Base-by-base conservation (phyloP, 2,329 filamentous ascomycete genomes). In the Claviceps sp. region DNA sequence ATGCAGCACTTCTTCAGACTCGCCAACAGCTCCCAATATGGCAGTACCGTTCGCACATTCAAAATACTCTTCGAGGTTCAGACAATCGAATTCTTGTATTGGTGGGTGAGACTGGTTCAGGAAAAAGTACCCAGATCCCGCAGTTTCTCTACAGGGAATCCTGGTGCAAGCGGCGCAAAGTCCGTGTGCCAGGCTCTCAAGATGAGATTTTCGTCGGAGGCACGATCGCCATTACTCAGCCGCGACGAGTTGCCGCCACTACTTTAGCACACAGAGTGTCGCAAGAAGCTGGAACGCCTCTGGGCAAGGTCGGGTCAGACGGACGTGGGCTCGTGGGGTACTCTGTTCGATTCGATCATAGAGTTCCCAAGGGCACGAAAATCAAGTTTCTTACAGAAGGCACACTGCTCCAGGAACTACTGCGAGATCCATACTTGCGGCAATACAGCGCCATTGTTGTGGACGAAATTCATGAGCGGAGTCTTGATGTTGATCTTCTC, bases 311-410 rank as follows among this genome's bases (percentile, higher is more conserved):
- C 4, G 59, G 62, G 6, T 56, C 60, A 13, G 65, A 77, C 49
- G 70, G 78, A 2, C 62, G 77, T 48, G 70, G 78, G 2, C 62
- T 73, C 30, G 90, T 98, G 11, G 93, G 93, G 42, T 98, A 97
- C 64, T 91, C 88, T 4, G 91, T 98, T 37, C 85, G 93, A 52
- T 98, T 98, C 62, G 93, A 98, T 60, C 87, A 90, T 55, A 83
- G 85, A 13, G 81, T 87, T 0, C 86, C 88, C n/a, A 79, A 79
- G 20, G 84, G 82, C n/a, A 87, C 88, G 4, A 83, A 78, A 61
- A 85, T 98, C 69, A 97, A 97, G 63, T 98, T 89, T 61, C 72
- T 98, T 56, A 98, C 93, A 0, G 94, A 98, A 67, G 93, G 93
- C 61, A 97, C 95, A 84, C 74, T 98, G 50, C 74, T 98, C 14